These are phyloP conservation scores for Penicillium roqueforti DNA, from an alignment of 495 filamentous ascomycete species.

Conservation along the genomic window DNA sequence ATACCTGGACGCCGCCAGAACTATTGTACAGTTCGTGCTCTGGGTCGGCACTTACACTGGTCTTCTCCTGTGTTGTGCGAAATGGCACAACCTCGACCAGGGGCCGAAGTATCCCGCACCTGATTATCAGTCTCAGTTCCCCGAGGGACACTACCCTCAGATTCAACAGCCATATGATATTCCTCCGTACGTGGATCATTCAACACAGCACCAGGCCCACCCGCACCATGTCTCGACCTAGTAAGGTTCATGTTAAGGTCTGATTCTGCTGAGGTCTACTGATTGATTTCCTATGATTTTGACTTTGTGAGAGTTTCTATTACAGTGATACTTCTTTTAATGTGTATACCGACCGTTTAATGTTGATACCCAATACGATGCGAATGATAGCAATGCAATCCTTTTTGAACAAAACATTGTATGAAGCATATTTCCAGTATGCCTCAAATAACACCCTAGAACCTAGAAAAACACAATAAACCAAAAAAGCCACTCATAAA, in stretches of 20 bases:
- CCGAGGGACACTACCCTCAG: not conserved
- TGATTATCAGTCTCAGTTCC: conserved; percentile 10
- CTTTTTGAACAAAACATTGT: not conserved
- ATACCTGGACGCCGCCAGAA: conserved; percentile 8
- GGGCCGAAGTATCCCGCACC: not conserved
- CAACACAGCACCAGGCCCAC: conserved; percentile 1
- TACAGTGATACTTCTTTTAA: not conserved
- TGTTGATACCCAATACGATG: conserved; percentile 3
- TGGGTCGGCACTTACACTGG: conserved; percentile 21
- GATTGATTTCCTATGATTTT: not conserved
- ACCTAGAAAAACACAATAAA: not conserved
- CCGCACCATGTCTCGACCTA: not conserved
- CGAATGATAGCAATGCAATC: not conserved
- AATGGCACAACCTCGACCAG: conserved; percentile 18
- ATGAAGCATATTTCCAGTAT: not conserved
- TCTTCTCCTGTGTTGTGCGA: conserved; percentile 18
- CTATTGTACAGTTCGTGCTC: conserved; percentile 20
- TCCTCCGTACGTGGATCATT: not conserved
- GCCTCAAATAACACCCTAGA: not conserved
- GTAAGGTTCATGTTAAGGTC: not conserved
- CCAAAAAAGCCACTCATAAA: not conserved
- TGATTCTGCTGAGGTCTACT: not conserved
- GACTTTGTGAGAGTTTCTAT: not conserved
- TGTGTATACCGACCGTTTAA: not conserved
- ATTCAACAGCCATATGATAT: not conserved